Evolutionary conservation across 805 yeast genomes (phyloP), one percentile per base, ranked within the genome.

Genomic region (Yarrowia bubula): DNA sequence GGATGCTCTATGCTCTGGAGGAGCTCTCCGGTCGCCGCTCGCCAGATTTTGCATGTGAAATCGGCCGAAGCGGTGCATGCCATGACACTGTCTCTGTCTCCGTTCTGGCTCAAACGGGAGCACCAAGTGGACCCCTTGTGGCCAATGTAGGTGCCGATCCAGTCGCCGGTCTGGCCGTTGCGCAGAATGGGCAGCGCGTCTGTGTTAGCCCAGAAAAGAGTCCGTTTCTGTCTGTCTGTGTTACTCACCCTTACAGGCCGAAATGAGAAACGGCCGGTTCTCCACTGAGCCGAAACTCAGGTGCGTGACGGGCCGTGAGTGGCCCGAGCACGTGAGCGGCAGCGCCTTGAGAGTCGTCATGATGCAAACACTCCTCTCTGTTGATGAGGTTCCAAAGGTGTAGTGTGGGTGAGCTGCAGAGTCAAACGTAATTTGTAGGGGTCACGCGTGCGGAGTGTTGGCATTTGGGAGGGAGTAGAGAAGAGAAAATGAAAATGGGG

Each of bases 51-150:
- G 43, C 67, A 75, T 7, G 76, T 62, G 68, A 73, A 75, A 57
- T 75, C 77, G 2, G 77, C 77, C 58, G 76, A 71, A 2, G 76
- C 73, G 6, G 76, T 72, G 15, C 70, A 68, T 6, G 74, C 73
- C 28, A 57, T 61, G 7, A 41, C 31, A 13, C 70, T 73, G 38
- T 68, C 69, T 5, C 67, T 46, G 50, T 71, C 69, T n/a, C 51
- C 64, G 14, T 51, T 51, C 8, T 18, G 28, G 28, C 50, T 43
- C 51, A 75, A 62, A 13, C 71, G 66, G 10, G 74, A 67, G 42
- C 75, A 71, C 75, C 76, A 73, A 6, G 70, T 72, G 2, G 77
- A 74, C 3, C 77, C 77, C 63, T 74, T 74, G 53, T 75, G 77
- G 9, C 77, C 77, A 11, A 73, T 48, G 46, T 69, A 75, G 2